A percentile compares a stretch with the other conserved stretches of the same genome.
Conservation (phyloP, 495 filamentous ascomycete species). For the Penicillium daleae region DNA sequence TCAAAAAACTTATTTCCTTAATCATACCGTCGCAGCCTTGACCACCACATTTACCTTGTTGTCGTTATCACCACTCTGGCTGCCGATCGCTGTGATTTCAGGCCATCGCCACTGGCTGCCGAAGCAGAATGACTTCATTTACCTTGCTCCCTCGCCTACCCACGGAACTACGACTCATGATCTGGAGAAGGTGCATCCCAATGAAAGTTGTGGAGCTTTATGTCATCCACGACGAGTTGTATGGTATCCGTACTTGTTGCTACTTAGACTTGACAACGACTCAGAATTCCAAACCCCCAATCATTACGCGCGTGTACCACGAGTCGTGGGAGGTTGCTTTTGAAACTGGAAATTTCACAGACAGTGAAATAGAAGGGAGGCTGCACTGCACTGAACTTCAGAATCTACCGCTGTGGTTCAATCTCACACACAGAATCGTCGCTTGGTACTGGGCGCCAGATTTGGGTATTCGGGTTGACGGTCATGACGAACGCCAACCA, state of each 20-base stretch:
- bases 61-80: neutral
- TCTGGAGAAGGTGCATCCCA: constrained; percentile 5
- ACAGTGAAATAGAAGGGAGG: neutral
- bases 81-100: no score
- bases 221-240: neutral
- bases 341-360: neutral
- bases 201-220: constrained; percentile 2
- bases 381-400: neutral
- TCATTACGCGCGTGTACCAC: constrained; percentile 3
- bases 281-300: neutral
- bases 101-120: no score
- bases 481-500: neutral
- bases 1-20: no score
- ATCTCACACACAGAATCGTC: neutral
- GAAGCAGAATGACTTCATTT: neutral
- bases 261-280: neutral
- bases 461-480: neutral
- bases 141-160: neutral
- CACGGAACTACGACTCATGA: neutral
- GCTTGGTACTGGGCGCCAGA: neutral
- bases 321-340: constrained; percentile 2
- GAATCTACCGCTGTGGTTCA: neutral
- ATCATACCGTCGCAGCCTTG: no score
- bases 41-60: neutral
- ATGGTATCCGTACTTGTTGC: neutral